Evolutionary conservation across 768 basidiomycete genomes (phyloP).

Genomic region (Lactarius hatsudake): DNA sequence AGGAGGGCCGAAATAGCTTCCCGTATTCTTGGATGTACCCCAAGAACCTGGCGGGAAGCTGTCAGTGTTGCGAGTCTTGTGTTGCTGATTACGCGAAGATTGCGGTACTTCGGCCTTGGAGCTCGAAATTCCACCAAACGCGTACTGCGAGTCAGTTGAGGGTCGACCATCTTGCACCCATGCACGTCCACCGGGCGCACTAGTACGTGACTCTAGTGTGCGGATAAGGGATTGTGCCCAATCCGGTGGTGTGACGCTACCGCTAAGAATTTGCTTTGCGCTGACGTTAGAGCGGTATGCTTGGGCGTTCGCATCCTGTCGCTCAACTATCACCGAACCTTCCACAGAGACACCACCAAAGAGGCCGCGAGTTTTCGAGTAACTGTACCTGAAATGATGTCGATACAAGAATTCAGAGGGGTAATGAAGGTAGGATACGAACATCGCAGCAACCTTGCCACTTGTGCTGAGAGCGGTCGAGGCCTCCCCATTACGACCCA

Average conservation of each 20-base stretch:
- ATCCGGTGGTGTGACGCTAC: slow-evolving; percentile 64
- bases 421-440: slow-evolving; percentile 24
- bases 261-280: slow-evolving; percentile 76
- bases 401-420: not conserved
- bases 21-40: slow-evolving; percentile 48
- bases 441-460: slow-evolving; percentile 93
- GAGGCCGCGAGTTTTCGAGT: slow-evolving; percentile 88
- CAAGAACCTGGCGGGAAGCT: slow-evolving; percentile 66
- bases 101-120: slow-evolving; percentile 35
- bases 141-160: slow-evolving; percentile 41
- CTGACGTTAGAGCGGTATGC: slow-evolving; percentile 78
- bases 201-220: slow-evolving; percentile 70
- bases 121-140: slow-evolving; percentile 55
- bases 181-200: slow-evolving; percentile 59
- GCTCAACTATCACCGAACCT: slow-evolving; percentile 89
- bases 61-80: slow-evolving; percentile 30
- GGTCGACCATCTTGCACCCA: slow-evolving; percentile 59
- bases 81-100: slow-evolving; percentile 21
- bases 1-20: slow-evolving; percentile 52
- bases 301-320: slow-evolving; percentile 86
- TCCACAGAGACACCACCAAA: slow-evolving; percentile 90
- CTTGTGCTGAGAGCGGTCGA: slow-evolving; percentile 76
- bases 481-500: slow-evolving; percentile 95
- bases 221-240: slow-evolving; percentile 79
- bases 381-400: slow-evolving; percentile 64